These are phyloP conservation scores for Pseudocercospora crystallina DNA, from an alignment of 2,329 filamentous ascomycete species.

Conservation along the genomic window DNA sequence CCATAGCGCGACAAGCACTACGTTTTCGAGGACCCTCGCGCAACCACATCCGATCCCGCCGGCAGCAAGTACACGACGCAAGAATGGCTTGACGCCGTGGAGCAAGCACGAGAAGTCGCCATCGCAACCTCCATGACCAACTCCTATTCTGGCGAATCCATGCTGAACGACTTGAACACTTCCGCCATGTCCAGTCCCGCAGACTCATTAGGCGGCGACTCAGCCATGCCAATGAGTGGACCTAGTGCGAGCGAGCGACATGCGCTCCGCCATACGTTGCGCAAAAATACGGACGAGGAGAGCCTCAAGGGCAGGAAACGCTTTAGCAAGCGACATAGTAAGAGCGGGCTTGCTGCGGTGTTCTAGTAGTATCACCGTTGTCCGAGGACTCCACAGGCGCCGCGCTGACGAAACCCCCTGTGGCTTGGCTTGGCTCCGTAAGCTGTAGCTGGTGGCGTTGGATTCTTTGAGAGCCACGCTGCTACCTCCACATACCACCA, in stretches of 20 bases:
- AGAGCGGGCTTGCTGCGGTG: conserved; percentile 86
- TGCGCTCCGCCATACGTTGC: conserved; percentile 36
- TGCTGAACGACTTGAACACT: conserved; percentile 43
- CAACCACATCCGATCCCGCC: conserved; percentile 62
- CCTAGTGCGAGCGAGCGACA: conserved; percentile 27
- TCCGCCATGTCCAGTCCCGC: conserved; percentile 70
- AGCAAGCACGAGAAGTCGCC: conserved; percentile 82
- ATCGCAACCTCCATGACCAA: conserved; percentile 62
- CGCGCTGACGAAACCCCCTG: too few relatives aligned
- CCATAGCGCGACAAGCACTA: conserved; percentile 80
- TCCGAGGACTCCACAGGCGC: too few relatives aligned
- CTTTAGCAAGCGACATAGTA: conserved; percentile 91
- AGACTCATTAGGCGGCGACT: conserved; percentile 66
- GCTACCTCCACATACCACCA: too few relatives aligned
- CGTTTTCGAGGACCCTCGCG: conserved; percentile 90
- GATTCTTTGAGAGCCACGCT: too few relatives aligned
- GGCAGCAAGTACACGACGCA: conserved; percentile 69
- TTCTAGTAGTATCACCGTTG: conserved; percentile 54
- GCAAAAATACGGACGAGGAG: conserved; percentile 39
- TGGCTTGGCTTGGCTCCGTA: too few relatives aligned
- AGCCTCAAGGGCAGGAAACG: conserved; percentile 52
- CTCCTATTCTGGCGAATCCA: conserved; percentile 60
- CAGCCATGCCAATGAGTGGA: conserved; percentile 32
- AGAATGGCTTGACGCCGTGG: conserved; percentile 89
- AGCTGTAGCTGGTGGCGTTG: too few relatives aligned